phyloP scores from a whole-genome alignment of 2,329 filamentous ascomycete species.

The Aureobasidium leucospermi region DNA sequence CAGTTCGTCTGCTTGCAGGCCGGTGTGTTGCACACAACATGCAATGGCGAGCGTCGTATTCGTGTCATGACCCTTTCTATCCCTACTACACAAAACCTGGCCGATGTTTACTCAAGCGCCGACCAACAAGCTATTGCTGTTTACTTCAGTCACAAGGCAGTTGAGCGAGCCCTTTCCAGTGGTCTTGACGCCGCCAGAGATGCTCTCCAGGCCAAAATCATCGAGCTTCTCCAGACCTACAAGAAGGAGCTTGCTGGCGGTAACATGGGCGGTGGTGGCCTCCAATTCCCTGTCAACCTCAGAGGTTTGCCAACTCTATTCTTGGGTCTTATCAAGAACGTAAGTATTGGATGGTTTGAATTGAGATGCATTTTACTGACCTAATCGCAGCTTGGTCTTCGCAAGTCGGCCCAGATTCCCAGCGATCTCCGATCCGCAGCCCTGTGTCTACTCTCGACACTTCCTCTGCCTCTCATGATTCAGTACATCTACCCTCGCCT shows the following conservation, averaged over 20 bases:
- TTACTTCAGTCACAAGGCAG: constrained; percentile 96
- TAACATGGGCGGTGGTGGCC: constrained; percentile 83
- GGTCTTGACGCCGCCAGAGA: constrained; percentile 88
- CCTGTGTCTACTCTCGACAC: constrained; percentile 85
- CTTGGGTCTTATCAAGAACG: constrained; percentile 91
- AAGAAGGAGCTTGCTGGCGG: constrained; percentile 93
- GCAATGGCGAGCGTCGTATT: constrained; percentile 93
- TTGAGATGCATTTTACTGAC: constrained; percentile 18
- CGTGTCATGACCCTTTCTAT: constrained; percentile 88
- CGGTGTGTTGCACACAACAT: constrained; percentile 92
- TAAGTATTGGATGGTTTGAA: constrained; percentile 40
- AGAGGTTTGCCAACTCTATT: constrained; percentile 84
- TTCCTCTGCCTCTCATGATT: constrained; percentile 81
- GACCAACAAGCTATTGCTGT: constrained; percentile 89
- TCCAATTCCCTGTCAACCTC: constrained; percentile 91
- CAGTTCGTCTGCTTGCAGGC: constrained; percentile 88
- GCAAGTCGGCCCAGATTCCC: constrained; percentile 88
- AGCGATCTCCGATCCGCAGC: constrained; percentile 90
- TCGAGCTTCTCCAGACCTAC: constrained; percentile 89
- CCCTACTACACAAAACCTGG: constrained; percentile 83
- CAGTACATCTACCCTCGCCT: constrained; percentile 66
- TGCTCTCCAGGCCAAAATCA: constrained; percentile 81
- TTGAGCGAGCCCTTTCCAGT: constrained; percentile 77
- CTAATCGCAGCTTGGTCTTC: constrained; percentile 56
- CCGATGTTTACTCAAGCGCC: constrained; percentile 87